Evolutionary conservation across 345 rosid species (phyloP).

Genomic region (Lenwebbia sp.): DNA sequence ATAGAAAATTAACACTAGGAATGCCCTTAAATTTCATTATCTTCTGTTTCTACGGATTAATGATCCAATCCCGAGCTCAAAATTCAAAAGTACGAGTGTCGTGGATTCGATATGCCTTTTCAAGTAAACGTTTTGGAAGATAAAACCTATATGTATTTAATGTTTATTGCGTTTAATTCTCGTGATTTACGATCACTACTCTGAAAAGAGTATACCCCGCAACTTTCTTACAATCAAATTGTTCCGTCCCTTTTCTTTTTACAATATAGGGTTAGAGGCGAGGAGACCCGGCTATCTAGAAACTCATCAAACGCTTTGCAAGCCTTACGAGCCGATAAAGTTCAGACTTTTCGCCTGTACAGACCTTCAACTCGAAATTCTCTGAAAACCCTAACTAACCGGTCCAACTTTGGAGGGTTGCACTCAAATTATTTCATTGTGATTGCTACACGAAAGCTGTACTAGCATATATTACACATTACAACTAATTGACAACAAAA

Average conservation of each 20-base stretch:
- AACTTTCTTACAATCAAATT: not conserved
- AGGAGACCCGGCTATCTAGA: accelerated
- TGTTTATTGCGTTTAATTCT: not conserved
- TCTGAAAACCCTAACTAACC: not conserved
- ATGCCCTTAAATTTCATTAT: not conserved
- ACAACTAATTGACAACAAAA: not conserved
- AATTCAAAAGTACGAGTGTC: not conserved
- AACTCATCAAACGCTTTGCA: not conserved
- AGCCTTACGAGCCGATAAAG: not conserved
- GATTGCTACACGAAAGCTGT: not conserved
- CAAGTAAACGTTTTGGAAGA: not conserved
- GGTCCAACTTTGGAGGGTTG: not conserved
- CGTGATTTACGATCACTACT: not conserved
- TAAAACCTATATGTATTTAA: not conserved
- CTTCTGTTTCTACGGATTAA: not conserved
- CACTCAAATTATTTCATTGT: not conserved
- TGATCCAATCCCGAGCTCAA: not conserved
- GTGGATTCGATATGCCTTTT: not conserved
- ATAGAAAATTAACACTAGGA: not conserved
- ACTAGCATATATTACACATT: not conserved
- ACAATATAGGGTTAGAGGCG: not conserved
- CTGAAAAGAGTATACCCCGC: not conserved
- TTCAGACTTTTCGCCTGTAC: not conserved
- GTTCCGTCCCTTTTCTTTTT: not conserved
- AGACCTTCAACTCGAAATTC: not conserved